Evolutionary conservation across 2,329 filamentous ascomycete species (phyloP).

Genomic region (Cryoendolithus antarcticus): DNA sequence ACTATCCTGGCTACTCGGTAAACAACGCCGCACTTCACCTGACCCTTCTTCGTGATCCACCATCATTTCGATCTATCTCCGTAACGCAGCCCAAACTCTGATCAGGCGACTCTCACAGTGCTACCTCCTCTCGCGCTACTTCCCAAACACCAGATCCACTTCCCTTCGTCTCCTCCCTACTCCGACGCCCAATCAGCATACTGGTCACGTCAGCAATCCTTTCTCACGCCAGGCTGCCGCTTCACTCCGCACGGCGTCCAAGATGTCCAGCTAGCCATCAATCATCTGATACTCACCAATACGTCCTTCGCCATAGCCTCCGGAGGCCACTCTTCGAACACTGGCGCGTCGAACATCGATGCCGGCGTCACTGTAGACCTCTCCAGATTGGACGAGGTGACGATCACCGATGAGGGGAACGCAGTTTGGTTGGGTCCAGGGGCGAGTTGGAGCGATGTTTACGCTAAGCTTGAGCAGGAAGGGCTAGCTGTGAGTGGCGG

Average conservation of each 20-base stretch:
- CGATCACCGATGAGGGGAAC: constrained; percentile 9
- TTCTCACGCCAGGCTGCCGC: not conserved
- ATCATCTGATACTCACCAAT: constrained; percentile 2
- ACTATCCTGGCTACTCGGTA: no score
- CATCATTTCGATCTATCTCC: no score
- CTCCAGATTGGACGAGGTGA: constrained; percentile 8
- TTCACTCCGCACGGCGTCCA: not conserved
- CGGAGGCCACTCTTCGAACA: constrained; percentile 15
- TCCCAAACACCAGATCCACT: no score
- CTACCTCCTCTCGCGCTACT: no score
- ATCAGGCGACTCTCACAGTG: no score
- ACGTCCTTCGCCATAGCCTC: constrained; percentile 15
- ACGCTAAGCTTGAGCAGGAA: constrained; percentile 26
- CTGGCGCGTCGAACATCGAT: constrained; percentile 14
- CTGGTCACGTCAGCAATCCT: no score
- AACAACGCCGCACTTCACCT: no score
- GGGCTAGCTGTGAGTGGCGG: constrained; percentile 34
- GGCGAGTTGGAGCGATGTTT: constrained; percentile 33
- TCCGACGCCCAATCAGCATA: no score
- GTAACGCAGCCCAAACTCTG: no score
- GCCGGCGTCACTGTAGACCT: constrained; percentile 19
- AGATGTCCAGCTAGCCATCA: constrained; percentile 1
- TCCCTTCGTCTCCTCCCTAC: no score
- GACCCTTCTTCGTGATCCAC: no score
- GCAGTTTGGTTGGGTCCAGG: constrained; percentile 30